Evolutionary conservation across 495 filamentous ascomycete genomes (phyloP), one percentile per base, ranked within the genome.

Genomic region (Aspergillus funiculosus): DNA sequence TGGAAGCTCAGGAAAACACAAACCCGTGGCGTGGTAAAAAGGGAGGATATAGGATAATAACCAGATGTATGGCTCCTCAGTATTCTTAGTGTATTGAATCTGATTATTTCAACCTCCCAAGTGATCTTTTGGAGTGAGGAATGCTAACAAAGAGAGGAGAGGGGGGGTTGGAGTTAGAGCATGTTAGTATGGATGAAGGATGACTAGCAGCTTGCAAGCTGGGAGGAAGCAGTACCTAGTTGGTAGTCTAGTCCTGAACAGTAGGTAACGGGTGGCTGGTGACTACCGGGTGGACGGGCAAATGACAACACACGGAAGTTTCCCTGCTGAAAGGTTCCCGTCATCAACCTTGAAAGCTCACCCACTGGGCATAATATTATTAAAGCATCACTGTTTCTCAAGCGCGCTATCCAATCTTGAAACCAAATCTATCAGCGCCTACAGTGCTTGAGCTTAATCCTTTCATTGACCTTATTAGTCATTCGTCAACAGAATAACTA

Each of bases 11-110:
- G 46, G 40, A 36, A 45, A 39, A 35, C 40, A 35, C 43, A 51
- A 25, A 46, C 37, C 30, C 36, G 45, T 28, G 44, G 52, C 48
- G 56, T 43, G 49, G 39, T 47, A 32, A 42, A 46, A 59, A 44
- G 51, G 41, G 30, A n/a, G 26, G 34, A 25, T 24, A 24, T 22
- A 26, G 32, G 18, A 24, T 14, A 41, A 28, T 14, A 29, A 43
- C 41, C 30, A 39, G 29, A 36, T 35, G 18, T 19, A 19, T 41
- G 24, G 21, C 18, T 34, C 11, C 20, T 28, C 41, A 20, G 26
- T 18, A 39, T 28, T 9, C 19, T 44, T 14, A 35, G 21, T 24
- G 13, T 45, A 10, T 21, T 14, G 34, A 25, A 26, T 4, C 8
- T 27, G 37, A n/a, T 3, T 28, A 41, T 29, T 29, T 17, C 3